Evolutionary conservation across 495 filamentous ascomycete genomes (phyloP).

Genomic region (Polyplosphaeria fusca): DNA sequence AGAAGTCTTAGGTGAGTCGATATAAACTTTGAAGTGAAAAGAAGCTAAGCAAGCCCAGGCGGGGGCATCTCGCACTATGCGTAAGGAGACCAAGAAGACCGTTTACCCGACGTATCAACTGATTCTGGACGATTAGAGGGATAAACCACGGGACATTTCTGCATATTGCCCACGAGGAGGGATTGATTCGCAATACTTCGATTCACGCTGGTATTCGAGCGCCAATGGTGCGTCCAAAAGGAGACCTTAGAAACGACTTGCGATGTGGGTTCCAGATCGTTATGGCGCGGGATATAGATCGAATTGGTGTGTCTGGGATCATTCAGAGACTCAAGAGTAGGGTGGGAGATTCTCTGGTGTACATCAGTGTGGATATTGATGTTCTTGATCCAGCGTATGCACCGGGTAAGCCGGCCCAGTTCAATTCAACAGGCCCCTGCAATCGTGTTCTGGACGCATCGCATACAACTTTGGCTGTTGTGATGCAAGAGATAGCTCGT

Average conservation of each 20-base stretch:
- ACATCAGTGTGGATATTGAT: constrained; percentile 46
- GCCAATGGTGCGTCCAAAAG: constrained; percentile 44
- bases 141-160: constrained; percentile 55
- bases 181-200: constrained; percentile 48
- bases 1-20: constrained; percentile 42
- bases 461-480: too few species aligned
- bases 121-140: constrained; percentile 40
- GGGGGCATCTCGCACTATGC: constrained; percentile 52
- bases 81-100: too few species aligned
- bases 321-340: constrained; percentile 38
- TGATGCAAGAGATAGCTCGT: too few species aligned
- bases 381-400: constrained; percentile 46
- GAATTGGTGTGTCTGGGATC: constrained; percentile 37
- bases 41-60: constrained; percentile 26
- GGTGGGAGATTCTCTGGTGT: constrained; percentile 38
- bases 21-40: neutral
- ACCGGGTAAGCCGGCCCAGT: constrained; percentile 36
- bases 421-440: too few species aligned
- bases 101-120: too few species aligned
- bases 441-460: too few species aligned
- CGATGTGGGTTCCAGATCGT: constrained; percentile 51
- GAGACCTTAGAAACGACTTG: constrained; percentile 49
- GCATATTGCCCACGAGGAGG: constrained; percentile 54
- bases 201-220: constrained; percentile 53
- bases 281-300: constrained; percentile 41